Evolutionary conservation across 495 filamentous ascomycete genomes (phyloP).

Genomic region (Tirmania nivea): DNA sequence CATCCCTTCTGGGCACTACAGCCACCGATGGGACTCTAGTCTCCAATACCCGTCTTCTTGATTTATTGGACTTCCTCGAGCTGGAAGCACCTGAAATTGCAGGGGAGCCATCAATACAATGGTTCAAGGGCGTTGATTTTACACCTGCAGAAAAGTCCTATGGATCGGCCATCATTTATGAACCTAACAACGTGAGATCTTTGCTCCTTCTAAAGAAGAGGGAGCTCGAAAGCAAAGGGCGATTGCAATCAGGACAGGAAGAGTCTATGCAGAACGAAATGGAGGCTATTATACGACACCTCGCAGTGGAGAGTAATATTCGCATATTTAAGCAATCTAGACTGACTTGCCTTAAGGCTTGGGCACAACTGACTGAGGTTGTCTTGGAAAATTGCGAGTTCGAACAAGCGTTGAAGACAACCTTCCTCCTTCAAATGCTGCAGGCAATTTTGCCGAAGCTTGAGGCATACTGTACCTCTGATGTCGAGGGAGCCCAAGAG

Average conservation of each 20-base stretch:
- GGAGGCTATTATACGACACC: conserved; percentile 39
- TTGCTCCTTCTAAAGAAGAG: conserved; percentile 31
- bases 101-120: conserved; percentile 27
- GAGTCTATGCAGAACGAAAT: conserved; percentile 34
- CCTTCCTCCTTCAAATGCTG: conserved; percentile 62
- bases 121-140: conserved; percentile 43
- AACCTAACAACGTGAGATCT: conserved; percentile 42
- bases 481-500: conserved; percentile 42
- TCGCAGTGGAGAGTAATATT: conserved; percentile 41
- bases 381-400: conserved; percentile 58
- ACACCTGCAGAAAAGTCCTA: conserved; percentile 27
- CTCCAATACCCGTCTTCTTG: conserved; percentile 54
- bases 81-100: conserved; percentile 35
- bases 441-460: conserved; percentile 72
- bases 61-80: conserved; percentile 79
- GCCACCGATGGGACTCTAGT: conserved; percentile 36
- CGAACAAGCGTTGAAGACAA: conserved; percentile 39
- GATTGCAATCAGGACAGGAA: conserved; percentile 12
- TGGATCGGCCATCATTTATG: conserved; percentile 23
- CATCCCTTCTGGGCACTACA: conserved; percentile 56
- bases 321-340: conserved; percentile 35
- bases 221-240: conserved; percentile 29
- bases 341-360: conserved; percentile 45
- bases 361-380: conserved; percentile 60
- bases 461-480: conserved; percentile 44